Base-by-base conservation (phyloP, 352 stramenopile species). In the Thraustotheca clavata region DNA sequence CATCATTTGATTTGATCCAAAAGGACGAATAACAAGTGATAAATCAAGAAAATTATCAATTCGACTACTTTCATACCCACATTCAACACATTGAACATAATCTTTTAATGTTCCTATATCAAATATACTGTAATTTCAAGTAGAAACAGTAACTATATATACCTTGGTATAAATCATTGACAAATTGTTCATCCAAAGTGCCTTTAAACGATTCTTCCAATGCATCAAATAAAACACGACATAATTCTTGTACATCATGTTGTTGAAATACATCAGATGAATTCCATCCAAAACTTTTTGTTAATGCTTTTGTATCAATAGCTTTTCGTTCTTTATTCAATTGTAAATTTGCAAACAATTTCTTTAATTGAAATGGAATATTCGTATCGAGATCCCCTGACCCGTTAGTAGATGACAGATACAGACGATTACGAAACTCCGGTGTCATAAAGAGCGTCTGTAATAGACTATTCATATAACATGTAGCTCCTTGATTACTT, bases 401-500 rank as follows among this genome's bases (percentile, higher is more conserved):
- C 39, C 39, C 9, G 43, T 2, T 62, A 61, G 14, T 72, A 46
- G 1, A 72, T 77, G 80, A 93, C 47, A 78, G 69, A 67, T 95
- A 92, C 66, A 94, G 71, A 50, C 86, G 76, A 49, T 87, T 76
- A 7, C 89, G 82, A 66, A 97, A 87, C 61, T 93, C 86, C 1
- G 79, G 81, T 32, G 91, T 92, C 80, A 95, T 92, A 67, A 86
- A 97, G 74, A 97, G 87, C 63, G 82, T 94, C 75, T 97, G 89
- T 39, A 97, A 75, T 41, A 97, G 68, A 46, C 80, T 94, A 71
- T 97, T 97, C 86, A 97, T 95, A 74, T 97, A 97, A 72, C 89
- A 97, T n/a, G 88, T 97, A 14, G 87, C 88, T 22, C 87, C 89
- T 59, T 96, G 88, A 68, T 96, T 96, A 20, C 77, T 91, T 1